These are phyloP conservation scores for Zoysia matrella DNA, from an alignment of 202 grass and related monocot species.

Conservation along the genomic window DNA sequence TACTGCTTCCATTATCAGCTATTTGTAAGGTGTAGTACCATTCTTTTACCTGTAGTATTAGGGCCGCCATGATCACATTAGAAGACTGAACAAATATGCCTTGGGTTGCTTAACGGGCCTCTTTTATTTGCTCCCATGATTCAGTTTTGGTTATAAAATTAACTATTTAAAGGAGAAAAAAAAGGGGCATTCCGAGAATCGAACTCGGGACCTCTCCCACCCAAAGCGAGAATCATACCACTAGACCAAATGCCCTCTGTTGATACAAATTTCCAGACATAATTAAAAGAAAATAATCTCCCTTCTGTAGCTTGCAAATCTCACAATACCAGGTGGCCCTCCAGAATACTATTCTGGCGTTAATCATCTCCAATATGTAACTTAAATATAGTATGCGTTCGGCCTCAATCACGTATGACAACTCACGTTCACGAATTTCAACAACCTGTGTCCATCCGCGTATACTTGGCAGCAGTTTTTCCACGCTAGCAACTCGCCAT, in stretches of 20 bases:
- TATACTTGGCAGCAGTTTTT: not conserved
- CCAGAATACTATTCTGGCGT: not conserved
- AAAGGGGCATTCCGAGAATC: constrained; percentile 95
- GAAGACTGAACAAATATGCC: too few relatives aligned
- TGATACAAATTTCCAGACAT: too few relatives aligned
- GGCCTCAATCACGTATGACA: too few relatives aligned
- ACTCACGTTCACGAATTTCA: constrained; percentile 9
- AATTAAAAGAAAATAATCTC: too few relatives aligned
- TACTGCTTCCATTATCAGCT: too few relatives aligned
- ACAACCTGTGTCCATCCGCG: not conserved
- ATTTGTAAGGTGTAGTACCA: too few relatives aligned
- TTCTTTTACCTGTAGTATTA: not conserved
- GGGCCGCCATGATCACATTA: not conserved
- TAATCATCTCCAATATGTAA: not conserved
- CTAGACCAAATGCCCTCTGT: constrained; percentile 91
- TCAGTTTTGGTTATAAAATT: too few relatives aligned
- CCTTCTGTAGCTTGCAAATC: too few relatives aligned
- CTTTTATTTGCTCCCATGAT: too few relatives aligned
- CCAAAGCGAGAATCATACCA: constrained; percentile 99
- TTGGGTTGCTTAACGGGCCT: too few relatives aligned
- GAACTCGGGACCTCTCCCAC: constrained; percentile 98
- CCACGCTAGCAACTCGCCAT: constrained; percentile 24
- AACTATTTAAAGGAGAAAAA: too few relatives aligned
- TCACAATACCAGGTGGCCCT: not conserved
- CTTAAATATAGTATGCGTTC: too few relatives aligned